Evolutionary conservation across 495 filamentous ascomycete species (phyloP), one percentile per base, ranked within the genome.

Genomic region (Endocarpon pusillum): DNA sequence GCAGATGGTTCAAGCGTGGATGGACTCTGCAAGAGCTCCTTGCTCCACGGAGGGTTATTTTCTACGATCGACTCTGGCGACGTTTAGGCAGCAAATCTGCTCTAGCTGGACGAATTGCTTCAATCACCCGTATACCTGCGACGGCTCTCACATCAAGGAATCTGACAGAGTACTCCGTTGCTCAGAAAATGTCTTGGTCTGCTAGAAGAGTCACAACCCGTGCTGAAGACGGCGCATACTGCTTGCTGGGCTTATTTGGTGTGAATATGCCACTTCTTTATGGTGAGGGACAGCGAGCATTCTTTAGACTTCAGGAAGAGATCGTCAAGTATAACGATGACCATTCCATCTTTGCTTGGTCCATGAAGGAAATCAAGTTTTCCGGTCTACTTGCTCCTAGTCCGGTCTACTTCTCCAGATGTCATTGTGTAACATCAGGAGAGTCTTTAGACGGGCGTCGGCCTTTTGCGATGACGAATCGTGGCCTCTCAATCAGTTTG

Each of bases 21-120:
- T 62, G 57, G 58, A 62, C 59, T 0, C 40, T 62, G 1, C 58
- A 64, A 20, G 60, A 62, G 33, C 39, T 66, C 3, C 43, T 62
- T 2, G 61, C 59, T 0, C 61, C 61, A 0, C n/a, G 12, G 0
- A 26, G 34, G 6, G 46, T 61, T 0, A 1, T 40, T 0, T 61
- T 59, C 42, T 54, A 45, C 27, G 45, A 59, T 34, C 1, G 21
- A 1, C 0, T 24, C 3, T 63, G 59, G 59, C 35, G 32, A 0
- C 3, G 30, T 1, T 22, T 59, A 6, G 57, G 58, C 0, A 40
- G 44, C 14, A 42, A 42, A 18, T 10, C 4, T 1, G 19, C 35
- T 3, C 35, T 56, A 15, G 32, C 31, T 4, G 4, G 27, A 1
- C 8, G 10, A 0, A 41, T 62, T 3, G 47, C 36, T 0, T n/a